Percentiles rank a stretch among this genome's conserved stretches.
These are phyloP conservation scores for Austropuccinia psidii DNA, from an alignment of 1,284 basidiomycete species.

Conservation along the genomic window DNA sequence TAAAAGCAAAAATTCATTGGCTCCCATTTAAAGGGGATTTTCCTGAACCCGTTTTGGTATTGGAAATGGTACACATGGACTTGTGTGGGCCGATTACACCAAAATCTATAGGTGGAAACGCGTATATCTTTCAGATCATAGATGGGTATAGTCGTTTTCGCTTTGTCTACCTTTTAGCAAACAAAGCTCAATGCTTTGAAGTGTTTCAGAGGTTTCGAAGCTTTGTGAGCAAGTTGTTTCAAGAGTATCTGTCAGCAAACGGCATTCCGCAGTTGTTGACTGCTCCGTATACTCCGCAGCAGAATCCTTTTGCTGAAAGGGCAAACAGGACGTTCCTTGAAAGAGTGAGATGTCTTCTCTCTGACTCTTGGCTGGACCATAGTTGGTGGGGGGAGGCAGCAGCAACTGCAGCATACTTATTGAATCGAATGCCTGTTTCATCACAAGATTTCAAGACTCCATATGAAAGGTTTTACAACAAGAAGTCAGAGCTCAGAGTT, in stretches of 20 bases:
- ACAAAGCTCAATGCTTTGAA: neutral
- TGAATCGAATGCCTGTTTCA: neutral
- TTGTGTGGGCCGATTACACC: conserved; percentile 11
- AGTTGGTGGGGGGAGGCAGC: neutral
- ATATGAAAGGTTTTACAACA: no score
- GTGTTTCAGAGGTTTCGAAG: neutral
- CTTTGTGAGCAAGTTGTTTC: no score
- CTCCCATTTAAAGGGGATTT: neutral
- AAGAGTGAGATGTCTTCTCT: neutral
- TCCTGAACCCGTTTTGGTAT: neutral
- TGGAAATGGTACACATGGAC: conserved; percentile 21
- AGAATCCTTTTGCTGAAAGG: conserved; percentile 10
- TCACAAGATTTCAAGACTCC: neutral
- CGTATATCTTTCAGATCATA: conserved; percentile 3
- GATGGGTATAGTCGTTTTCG: neutral
- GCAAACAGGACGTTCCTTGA: neutral
- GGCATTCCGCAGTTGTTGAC: neutral
- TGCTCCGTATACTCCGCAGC: conserved; percentile 21
- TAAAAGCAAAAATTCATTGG: conserved; percentile 3
- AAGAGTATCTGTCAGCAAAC: neutral
- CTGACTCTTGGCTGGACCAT: neutral
- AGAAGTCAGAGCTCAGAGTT: no score
- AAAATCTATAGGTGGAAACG: neutral
- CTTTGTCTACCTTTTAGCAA: neutral
- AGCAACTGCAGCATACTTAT: neutral